Evolutionary conservation across 805 yeast genomes (phyloP).

Genomic region (Wickerhamomyces canadensis): DNA sequence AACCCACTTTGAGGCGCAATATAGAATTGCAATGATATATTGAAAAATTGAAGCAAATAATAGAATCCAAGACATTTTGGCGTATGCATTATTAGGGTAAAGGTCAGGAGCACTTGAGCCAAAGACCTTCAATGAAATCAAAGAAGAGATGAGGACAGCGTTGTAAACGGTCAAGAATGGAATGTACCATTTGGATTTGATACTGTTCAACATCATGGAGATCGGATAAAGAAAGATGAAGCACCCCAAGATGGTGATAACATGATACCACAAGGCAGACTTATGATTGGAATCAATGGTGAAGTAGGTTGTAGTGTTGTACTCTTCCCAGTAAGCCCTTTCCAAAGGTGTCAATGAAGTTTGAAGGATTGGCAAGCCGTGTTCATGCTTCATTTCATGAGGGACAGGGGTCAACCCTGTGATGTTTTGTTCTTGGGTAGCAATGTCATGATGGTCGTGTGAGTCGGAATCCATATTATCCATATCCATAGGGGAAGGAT

Average conservation of each 20-base stretch:
- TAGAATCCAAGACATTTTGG: constrained; percentile 57
- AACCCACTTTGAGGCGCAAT: constrained; percentile 41
- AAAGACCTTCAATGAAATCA: constrained; percentile 52
- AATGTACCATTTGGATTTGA: constrained; percentile 52
- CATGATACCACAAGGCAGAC: constrained; percentile 50
- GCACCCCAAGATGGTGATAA: constrained; percentile 36
- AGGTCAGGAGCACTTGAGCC: constrained; percentile 54
- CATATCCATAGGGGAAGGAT: constrained; percentile 21
- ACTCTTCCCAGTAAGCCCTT: constrained; percentile 67
- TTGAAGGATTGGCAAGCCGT: constrained; percentile 70
- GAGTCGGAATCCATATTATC: too few species aligned
- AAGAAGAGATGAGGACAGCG: constrained; percentile 39
- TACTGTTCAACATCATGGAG: constrained; percentile 56
- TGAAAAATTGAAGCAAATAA: constrained; percentile 50
- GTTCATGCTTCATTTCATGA: constrained; percentile 43
- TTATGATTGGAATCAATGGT: constrained; percentile 45
- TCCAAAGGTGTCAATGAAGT: constrained; percentile 69
- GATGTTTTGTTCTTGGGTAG: constrained; percentile 4
- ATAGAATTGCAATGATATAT: constrained; percentile 45
- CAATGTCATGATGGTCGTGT: too few species aligned
- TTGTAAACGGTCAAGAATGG: constrained; percentile 51
- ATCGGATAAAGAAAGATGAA: constrained; percentile 62
- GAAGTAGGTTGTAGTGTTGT: constrained; percentile 74
- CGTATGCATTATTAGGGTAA: constrained; percentile 75
- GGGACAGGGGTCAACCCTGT: constrained; percentile 34